Conservation (phyloP, 345 rosid genomes). For the Salix arbutifolia region DNA sequence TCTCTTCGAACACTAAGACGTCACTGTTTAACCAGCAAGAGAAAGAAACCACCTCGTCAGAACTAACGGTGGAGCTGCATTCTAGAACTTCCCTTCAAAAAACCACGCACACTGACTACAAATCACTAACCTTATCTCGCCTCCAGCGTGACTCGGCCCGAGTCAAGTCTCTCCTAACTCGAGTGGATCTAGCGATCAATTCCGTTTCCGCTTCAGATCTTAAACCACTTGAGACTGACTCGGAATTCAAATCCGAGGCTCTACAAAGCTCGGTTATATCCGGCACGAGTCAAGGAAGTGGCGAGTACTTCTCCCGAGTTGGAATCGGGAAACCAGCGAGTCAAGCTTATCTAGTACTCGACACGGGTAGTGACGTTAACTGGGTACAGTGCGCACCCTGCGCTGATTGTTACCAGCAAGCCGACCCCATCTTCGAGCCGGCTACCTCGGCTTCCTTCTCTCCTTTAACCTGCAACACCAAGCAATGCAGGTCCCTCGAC, state of each 20-base stretch:
- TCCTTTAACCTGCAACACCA: constrained; percentile 56
- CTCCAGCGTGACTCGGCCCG: constrained; percentile 72
- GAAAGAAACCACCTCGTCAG: constrained; percentile 12
- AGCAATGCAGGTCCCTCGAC: constrained; percentile 64
- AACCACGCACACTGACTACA: constrained; percentile 50
- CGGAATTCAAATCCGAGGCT: constrained; percentile 30
- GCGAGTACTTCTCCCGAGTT: constrained; percentile 86
- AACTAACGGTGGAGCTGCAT: constrained; percentile 43
- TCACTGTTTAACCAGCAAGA: not conserved
- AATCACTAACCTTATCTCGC: constrained; percentile 52
- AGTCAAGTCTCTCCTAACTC: constrained; percentile 47
- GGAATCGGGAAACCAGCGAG: constrained; percentile 78
- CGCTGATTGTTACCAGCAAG: constrained; percentile 78
- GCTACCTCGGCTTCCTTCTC: constrained; percentile 57
- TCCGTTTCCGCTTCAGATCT: constrained; percentile 47
- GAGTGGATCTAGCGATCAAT: constrained; percentile 47
- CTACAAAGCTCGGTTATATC: constrained; percentile 59
- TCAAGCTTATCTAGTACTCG: constrained; percentile 66
- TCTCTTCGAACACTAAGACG: constrained; percentile 14
- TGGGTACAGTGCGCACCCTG: constrained; percentile 93
- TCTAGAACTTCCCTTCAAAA: constrained; percentile 41
- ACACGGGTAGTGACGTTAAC: constrained; percentile 86
- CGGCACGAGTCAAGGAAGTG: constrained; percentile 82
- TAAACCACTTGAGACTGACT: constrained; percentile 29
- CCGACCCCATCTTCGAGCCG: constrained; percentile 85